Evolutionary conservation across 306 rosid species (phyloP), one percentile per base, ranked within the genome.

Genomic region (Sphenostylis stenocarpa): DNA sequence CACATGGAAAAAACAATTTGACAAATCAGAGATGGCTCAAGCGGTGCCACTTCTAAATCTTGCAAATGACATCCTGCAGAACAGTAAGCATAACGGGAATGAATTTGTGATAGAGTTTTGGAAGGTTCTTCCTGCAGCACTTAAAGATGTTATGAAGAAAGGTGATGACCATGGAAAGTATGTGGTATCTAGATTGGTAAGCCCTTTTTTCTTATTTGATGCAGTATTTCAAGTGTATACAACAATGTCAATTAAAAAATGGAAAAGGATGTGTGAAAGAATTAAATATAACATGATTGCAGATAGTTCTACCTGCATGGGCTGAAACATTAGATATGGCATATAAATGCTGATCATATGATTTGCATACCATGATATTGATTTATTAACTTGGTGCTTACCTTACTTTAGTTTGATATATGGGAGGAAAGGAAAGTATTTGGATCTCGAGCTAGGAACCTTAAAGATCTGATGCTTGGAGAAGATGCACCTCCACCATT

Each of bases 401-500:
- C 67, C 8, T n/a, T 67, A 66, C 14, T 26, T 67, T 82, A 94
- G 98, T 87, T 94, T 80, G 86, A 84, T 56, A 89, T 94, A 77
- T 94, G 98, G 98, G 97, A 91, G 73, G 84, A 86, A 78, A 92
- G 98, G 81, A 88, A 82, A 74, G 98, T 94, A 43, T 91, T 94
- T 81, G 98, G 96, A 17, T 87, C 95, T 58, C 95, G 86, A 55
- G 85, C 90, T 7, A 76, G 34, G 67, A 91, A 87, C 80, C 91
- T 94, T 58, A 90, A 87, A 77, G 95, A 87, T 63, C 67, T 92
- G 62, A 86, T 94, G 90, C 96, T 94, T 64, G 97, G 93, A 79
- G 90, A 89, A 80, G 89, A 84, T 75, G 84, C 49, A 41, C 96
- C 97, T 80, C 90, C 90, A 47, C 91, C 95, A 2, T 73, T 94